Evolutionary conservation across 768 basidiomycete species (phyloP), one percentile per base, ranked within the genome.

Genomic region (Tremella mesenterica): DNA sequence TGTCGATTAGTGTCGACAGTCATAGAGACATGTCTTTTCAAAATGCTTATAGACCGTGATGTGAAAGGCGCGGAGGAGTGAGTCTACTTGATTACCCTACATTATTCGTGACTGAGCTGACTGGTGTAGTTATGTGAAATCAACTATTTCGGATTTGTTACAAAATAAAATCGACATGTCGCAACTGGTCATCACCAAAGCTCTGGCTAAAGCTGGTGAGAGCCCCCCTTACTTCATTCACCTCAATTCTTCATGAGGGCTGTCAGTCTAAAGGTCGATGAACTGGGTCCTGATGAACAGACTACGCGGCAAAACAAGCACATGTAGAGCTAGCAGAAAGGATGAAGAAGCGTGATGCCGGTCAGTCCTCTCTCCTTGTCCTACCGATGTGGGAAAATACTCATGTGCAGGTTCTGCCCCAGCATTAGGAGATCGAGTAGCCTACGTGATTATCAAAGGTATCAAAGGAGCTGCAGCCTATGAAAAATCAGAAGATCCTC

Each of bases 101-200:
- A 21, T 30, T n/a, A 18, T 43, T 50, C 16, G 31, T 14, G 9
- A 45, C 18, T 33, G 34, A 14, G 10, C 36, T 46, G 6, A 36
- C 58, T 18, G n/a, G n/a, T n/a, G 31, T 47, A 93, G 91, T 25
- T 97, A 96, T 67, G 84, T 85, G 53, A 97, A 99, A 73, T 87
- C 86, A 59, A 85, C 82, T 38, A 97, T 97, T 57, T 81, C 92
- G 0, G 92, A 97, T 65, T 78, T 99, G 1, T 76, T 99, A 26
- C 93, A 95, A 70, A 97, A 97, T 75, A 93, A 86, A 74, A 78
- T 99, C 44, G 95, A 99, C 71, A 93, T 99, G 88, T 97, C 93
- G 7, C 95, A 97, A 69, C 80, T 99, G 20, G 95, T 99, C 69
- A 99, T 99, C 64, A 97, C 95, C 13, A 99, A 99, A 68, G 95